These are phyloP conservation scores for Ilex asprella DNA, from an alignment of 257 asterid species.

Conservation along the genomic window DNA sequence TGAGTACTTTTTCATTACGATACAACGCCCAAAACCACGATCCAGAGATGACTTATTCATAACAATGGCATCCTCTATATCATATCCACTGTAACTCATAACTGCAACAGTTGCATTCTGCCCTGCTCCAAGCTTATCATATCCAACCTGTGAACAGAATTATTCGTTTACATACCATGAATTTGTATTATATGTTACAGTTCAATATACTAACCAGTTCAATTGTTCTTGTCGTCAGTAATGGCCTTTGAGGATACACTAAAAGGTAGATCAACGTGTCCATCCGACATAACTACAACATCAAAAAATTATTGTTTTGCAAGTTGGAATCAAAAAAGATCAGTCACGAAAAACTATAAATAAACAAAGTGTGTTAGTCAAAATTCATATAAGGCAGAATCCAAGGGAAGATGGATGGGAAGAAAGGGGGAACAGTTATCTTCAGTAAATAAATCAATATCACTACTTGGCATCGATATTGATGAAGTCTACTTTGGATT, in stretches of 20 bases:
- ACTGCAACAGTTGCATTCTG: slow-evolving; percentile 98
- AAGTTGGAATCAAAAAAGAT: slow-evolving; percentile 3
- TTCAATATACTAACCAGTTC: slow-evolving; percentile 67
- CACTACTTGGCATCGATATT: background rate
- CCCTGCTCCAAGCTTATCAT: slow-evolving; percentile 96
- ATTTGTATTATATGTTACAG: slow-evolving; percentile 4
- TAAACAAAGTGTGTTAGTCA: background rate
- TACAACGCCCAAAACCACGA: slow-evolving; percentile 99
- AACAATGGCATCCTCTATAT: slow-evolving; percentile 97
- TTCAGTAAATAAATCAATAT: background rate
- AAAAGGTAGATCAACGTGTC: slow-evolving; percentile 80
- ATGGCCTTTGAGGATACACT: slow-evolving; percentile 96
- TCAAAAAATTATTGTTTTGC: background rate
- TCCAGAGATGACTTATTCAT: slow-evolving; percentile 97
- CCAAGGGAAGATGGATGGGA: background rate
- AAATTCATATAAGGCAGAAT: background rate
- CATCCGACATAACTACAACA: slow-evolving; percentile 68
- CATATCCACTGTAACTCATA: slow-evolving; percentile 98
- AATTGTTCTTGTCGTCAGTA: slow-evolving; percentile 83
- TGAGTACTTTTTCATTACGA: slow-evolving; percentile 67
- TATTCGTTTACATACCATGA: slow-evolving; percentile 3
- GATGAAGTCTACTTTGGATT: no score
- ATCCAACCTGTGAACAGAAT: slow-evolving; percentile 44
- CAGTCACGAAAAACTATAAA: slow-evolving; percentile 1
- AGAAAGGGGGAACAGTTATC: no score